Base-by-base conservation (phyloP, 2,329 filamentous ascomycete species). In the Colletotrichum sp. region DNA sequence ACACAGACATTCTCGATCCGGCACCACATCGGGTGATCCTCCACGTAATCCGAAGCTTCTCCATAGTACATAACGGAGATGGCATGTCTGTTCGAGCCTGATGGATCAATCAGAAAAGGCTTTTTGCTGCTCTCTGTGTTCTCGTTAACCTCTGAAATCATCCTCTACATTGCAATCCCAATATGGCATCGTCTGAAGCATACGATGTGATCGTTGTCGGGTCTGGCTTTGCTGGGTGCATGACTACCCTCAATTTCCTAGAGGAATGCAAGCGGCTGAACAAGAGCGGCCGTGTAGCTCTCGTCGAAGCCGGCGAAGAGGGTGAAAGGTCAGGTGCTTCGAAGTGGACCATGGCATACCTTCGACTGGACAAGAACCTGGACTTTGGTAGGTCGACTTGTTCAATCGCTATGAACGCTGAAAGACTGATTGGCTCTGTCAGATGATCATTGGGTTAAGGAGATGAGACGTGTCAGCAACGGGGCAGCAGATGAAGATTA, bases 371-470 rank as follows among this genome's bases (percentile, higher is more conserved):
- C n/a, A 21, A 21, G 10, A 52, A 52, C 44, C n/a, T 52, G 44
- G n/a, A 52, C 1, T 52, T 52, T 1, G 44, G 44, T 52, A 7
- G 10, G 44, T 49, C 6, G 18, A 49, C 18, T 7, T 21, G 5
- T 7, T 21, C n/a, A 21, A 21, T 21, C n/a, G n/a, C 6, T 49
- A 13, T 49, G 44, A 13, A 49, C 0, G 44, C 1, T 49, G 1
- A 13, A 49, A 21, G 0, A 8, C 44, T 52, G 12, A 52, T 52
- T 52, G 6, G 0, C 1, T 1, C 1, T 52, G 1, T 21, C 4
- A 52, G 44, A 52, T 52, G 44, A 52, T 21, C 44, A 21, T 21
- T 52, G 44, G 44, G 44, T 52, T 2, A 13, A 21, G 10, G 44
- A 21, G 44, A 52, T 52, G 44, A 52, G 44, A 52, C 44, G 44